A percentile compares a stretch with the other conserved stretches of the same genome.
Conservation (phyloP, 1,284 basidiomycete genomes). For the Papiliotrema laurentii region DNA sequence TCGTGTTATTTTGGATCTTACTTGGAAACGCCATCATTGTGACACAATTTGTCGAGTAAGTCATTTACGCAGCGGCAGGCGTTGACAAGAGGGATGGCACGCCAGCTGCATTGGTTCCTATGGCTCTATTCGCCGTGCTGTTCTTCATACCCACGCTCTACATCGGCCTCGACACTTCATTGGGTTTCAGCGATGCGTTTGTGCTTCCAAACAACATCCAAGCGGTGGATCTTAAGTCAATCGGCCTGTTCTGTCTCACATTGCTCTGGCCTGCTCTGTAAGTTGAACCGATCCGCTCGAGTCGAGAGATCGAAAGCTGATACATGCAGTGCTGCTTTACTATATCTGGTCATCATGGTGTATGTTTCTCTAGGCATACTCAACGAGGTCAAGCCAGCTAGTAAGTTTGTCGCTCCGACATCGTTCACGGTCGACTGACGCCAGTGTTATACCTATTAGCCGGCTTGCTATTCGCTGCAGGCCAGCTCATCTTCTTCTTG, state of each 20-base stretch:
- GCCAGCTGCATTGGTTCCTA: conserved; percentile 46
- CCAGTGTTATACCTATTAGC: conserved; percentile 50
- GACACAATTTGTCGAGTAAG: conserved; percentile 59
- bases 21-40: conserved; percentile 73
- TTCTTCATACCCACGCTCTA: conserved; percentile 70
- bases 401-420: conserved; percentile 23
- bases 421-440: conserved; percentile 34
- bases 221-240: conserved; percentile 55
- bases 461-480: conserved; percentile 63
- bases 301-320: neutral
- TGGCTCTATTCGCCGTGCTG: conserved; percentile 57
- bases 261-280: conserved; percentile 78
- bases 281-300: conserved; percentile 22
- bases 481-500: conserved; percentile 72
- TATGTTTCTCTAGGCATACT: conserved; percentile 68
- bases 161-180: conserved; percentile 69
- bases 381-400: conserved; percentile 66
- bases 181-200: conserved; percentile 60
- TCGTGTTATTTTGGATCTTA: conserved; percentile 68
- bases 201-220: conserved; percentile 47
- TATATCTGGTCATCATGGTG: conserved; percentile 67
- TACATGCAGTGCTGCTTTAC: conserved; percentile 56
- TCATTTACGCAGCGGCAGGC: neutral
- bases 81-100: conserved; percentile 60
- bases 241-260: conserved; percentile 70